Evolutionary conservation across 257 asterid species (phyloP), one percentile per base, ranked within the genome.

Genomic region (Misopates orontium): DNA sequence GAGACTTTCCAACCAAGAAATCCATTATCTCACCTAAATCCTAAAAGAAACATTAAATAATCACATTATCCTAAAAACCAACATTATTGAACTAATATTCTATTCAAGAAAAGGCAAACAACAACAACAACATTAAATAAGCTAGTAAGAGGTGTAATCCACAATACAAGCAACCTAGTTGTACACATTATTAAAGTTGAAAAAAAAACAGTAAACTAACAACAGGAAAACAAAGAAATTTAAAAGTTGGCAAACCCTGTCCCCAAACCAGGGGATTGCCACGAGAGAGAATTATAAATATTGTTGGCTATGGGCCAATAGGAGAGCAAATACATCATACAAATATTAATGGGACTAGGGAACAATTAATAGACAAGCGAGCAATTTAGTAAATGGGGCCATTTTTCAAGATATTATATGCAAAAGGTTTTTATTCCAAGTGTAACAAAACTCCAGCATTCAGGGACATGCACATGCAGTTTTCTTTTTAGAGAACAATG

Each of bases 281-380:
- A 59, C 65, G 75, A 72, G 60, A 36, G 48, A 45, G 77, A 57
- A 68, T 75, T 69, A 76, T 77, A 71, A 74, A 69, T 64, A 40
- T 12, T 42, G 64, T 64, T 60, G 62, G 53, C 50, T 52, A 70
- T 40, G 75, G 68, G 53, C 75, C 78, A 64, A 82, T 63, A 53
- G 68, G 57, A 23, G 63, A 44, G 50, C 69, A 54, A 21, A 56
- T 51, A 31, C 19, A 48, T 49, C 11, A 67, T 60, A 52, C 23
- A 4, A 31, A 48, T 74, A 71, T 77, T 71, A 78, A 73, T 75
- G 74, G 75, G 62, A 69, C 77, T 77, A 74, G 81, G 81, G 87
- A 77, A 79, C 78, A 77, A 65, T 2, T 2, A 28, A 28, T 49
- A 50, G 65, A 77, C 68, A 73, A 72, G 57, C 75, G 28, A 66